Percentiles rank a stretch among this genome's conserved stretches.
Conservation (phyloP, 148 eudicot genomes). For the Silene conica region DNA sequence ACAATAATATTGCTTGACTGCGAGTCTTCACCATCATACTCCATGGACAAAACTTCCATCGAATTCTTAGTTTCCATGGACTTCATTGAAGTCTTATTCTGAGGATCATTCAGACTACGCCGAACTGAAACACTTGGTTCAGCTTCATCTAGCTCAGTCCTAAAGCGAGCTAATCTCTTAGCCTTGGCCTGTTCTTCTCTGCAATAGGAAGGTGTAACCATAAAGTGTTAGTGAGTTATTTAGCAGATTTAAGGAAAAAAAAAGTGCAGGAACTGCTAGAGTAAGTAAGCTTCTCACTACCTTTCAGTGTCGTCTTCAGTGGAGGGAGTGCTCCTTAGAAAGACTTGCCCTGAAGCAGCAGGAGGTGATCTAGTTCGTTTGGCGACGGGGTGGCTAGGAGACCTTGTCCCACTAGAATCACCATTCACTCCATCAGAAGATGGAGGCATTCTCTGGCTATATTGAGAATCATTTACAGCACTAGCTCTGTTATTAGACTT, state of each 20-base stretch:
- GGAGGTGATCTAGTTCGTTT: constrained; percentile 76
- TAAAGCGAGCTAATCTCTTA: constrained; percentile 86
- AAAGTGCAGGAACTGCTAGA: background rate
- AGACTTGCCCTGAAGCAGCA: constrained; percentile 37
- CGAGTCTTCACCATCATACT: constrained; percentile 52
- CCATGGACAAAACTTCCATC: constrained; percentile 39
- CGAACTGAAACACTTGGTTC: constrained; percentile 50
- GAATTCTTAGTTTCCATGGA: constrained; percentile 36
- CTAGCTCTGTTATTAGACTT: constrained; percentile 27
- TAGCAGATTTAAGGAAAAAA: background rate
- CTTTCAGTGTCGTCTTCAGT: constrained; percentile 48
- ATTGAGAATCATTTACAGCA: constrained; percentile 22
- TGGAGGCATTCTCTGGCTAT: constrained; percentile 24
- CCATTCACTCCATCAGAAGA: constrained; percentile 30
- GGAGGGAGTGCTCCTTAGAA: constrained; percentile 29
- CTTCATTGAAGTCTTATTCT: constrained; percentile 32
- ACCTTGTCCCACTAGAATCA: constrained; percentile 29
- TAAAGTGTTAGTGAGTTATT: constrained; percentile 10
- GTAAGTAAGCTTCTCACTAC: constrained; percentile 30
- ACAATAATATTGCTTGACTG: constrained; percentile 48
- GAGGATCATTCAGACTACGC: constrained; percentile 30
- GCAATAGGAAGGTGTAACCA: constrained; percentile 19
- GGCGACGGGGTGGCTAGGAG: constrained; percentile 37
- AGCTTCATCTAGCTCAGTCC: constrained; percentile 36
- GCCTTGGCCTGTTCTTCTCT: constrained; percentile 95